Evolutionary conservation across 2,329 filamentous ascomycete genomes (phyloP), one percentile per base, ranked within the genome.

Genomic region (Myriosclerotinia duriaeana): DNA sequence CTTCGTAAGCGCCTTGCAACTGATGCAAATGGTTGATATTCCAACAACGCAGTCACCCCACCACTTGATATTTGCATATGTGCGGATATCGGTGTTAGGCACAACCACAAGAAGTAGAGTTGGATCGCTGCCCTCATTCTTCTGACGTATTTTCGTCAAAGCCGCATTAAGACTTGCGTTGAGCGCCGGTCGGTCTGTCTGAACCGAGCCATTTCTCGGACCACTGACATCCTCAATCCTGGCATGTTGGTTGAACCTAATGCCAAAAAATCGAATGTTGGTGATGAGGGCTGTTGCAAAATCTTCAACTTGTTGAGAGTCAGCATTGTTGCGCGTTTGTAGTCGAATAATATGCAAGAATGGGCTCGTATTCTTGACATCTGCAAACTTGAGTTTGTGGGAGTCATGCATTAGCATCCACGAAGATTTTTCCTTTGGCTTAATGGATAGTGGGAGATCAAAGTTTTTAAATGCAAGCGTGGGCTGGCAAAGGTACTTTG

Each of bases 31-130:
- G 20, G 65, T 68, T 14, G 67, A 66, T 12, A 70, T 56, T 1
- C 68, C 70, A 22, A 36, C 36, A 1, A 50, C n/a, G 42, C 68
- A 69, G 12, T 71, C 68, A 22, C 22, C 52, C 67, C 67, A 71
- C n/a, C 53, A 54, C 42, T 70, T 71, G 30, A 70, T 54, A 9
- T 69, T 63, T 11, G 58, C 9, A 44, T 69, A 69, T 3, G 56
- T 44, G 8, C 9, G 15, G 22, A 11, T 38, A 3, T 64, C 9
- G 6, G 22, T 44, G 26, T 46, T 34, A 9, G 61, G 61, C 0
- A 62, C 12, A 12, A 64, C 34, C 11, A 64, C 40, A 53, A 38
- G 34, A 22, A 55, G 53, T 2, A 55, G n/a, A 14, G 9, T 40
- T 15, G 53, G 36, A 7, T 55, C 15, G 5, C 12, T 26, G 6